phyloP scores from a whole-genome alignment of 495 filamentous ascomycete genomes.

The Xylaria venustula region DNA sequence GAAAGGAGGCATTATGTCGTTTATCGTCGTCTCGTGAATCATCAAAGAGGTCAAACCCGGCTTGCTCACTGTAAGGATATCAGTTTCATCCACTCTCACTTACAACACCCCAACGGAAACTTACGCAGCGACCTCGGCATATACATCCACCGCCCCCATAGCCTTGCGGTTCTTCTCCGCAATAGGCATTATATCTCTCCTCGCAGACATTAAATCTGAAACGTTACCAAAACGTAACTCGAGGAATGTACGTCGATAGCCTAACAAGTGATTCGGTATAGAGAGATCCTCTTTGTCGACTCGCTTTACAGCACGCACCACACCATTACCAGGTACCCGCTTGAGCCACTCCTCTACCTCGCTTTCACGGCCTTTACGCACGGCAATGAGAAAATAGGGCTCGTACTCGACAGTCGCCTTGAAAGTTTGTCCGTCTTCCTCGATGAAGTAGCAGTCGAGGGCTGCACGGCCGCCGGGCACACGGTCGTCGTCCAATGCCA shows the following conservation, averaged over 20 bases:
- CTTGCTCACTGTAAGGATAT: conserved; percentile 61
- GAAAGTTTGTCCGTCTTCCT: conserved; percentile 89
- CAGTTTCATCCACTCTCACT: conserved; percentile 13
- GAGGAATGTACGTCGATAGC: conserved; percentile 83
- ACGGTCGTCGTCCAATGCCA: conserved; percentile 72
- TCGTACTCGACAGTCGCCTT: conserved; percentile 96
- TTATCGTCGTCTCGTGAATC: conserved; percentile 78
- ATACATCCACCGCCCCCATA: conserved; percentile 95
- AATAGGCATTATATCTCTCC: conserved; percentile 80
- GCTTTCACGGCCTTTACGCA: conserved; percentile 80
- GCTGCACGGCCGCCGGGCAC: conserved; percentile 75
- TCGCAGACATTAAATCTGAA: conserved; percentile 74
- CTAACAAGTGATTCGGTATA: conserved; percentile 94
- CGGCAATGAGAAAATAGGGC: conserved; percentile 92
- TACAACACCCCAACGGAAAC: conserved; percentile 23
- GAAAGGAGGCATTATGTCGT: conserved; percentile 73
- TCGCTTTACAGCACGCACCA: conserved; percentile 73
- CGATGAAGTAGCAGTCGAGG: conserved; percentile 96
- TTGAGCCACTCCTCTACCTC: conserved; percentile 97
- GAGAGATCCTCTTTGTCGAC: conserved; percentile 91
- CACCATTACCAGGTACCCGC: conserved; percentile 74
- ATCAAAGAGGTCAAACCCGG: conserved; percentile 95
- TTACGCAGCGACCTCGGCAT: conserved; percentile 91
- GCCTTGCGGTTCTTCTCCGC: conserved; percentile 96
- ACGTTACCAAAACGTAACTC: conserved; percentile 87